Evolutionary conservation across 306 rosid genomes (phyloP).

Genomic region (Nissolia schottii): DNA sequence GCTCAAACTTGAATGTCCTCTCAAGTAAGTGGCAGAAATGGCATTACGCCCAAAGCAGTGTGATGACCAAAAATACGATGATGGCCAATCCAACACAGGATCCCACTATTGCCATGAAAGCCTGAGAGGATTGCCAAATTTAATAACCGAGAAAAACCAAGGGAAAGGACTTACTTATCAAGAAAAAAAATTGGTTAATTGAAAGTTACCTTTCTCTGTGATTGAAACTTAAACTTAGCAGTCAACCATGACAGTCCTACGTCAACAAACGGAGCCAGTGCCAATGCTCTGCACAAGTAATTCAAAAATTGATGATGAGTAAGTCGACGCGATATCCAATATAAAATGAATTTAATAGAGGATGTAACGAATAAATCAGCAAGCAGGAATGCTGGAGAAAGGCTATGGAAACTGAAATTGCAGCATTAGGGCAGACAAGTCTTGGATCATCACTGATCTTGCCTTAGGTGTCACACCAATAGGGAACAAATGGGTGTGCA

Average conservation of each 20-base stretch:
- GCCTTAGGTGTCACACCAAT: too few species aligned
- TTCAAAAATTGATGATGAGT: too few species aligned
- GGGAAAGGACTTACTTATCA: background rate
- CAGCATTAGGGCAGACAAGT: too few species aligned
- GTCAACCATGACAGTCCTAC: constrained; percentile 83
- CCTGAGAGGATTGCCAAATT: constrained; percentile 49
- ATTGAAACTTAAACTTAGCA: constrained; percentile 60
- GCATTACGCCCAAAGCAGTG: constrained; percentile 68
- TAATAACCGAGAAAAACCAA: background rate
- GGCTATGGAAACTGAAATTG: too few species aligned
- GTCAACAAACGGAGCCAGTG: constrained; percentile 78
- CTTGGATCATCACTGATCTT: too few species aligned
- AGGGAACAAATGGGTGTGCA: too few species aligned
- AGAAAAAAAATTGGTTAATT: background rate
- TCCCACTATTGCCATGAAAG: constrained; percentile 64
- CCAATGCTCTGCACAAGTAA: constrained; percentile 69
- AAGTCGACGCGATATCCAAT: too few species aligned
- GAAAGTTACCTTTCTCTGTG: constrained; percentile 64
- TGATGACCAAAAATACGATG: constrained; percentile 55
- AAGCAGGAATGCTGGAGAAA: too few species aligned
- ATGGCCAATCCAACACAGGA: constrained; percentile 68
- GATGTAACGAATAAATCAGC: too few species aligned
- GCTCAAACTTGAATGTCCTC: background rate
- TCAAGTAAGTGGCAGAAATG: background rate
- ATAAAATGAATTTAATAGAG: too few species aligned